Evolutionary conservation across 2,329 filamentous ascomycete species (phyloP).

Genomic region (Fonsecaea monophora): DNA sequence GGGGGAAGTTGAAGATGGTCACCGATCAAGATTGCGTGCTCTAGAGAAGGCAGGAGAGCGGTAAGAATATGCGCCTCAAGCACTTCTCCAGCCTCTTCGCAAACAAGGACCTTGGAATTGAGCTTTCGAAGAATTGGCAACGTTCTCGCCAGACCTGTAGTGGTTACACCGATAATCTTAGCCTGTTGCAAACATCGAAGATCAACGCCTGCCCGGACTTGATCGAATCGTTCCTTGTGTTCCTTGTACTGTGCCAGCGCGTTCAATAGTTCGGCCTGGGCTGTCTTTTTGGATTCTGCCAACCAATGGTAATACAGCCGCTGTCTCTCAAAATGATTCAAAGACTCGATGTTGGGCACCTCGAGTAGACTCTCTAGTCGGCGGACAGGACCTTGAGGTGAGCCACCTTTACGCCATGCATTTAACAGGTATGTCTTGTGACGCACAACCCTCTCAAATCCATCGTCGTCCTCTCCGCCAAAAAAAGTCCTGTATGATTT

Average conservation of each 20-base stretch:
- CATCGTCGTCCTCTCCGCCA: slow-evolving; percentile 27
- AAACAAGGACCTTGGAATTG: slow-evolving; percentile 50
- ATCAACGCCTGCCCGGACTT: slow-evolving; percentile 12
- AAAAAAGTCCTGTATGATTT: slow-evolving; percentile 33
- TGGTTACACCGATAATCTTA: slow-evolving; percentile 62
- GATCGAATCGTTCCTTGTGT: background rate
- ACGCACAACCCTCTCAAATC: slow-evolving; percentile 31
- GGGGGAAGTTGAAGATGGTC: slow-evolving; percentile 55
- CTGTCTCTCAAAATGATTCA: slow-evolving; percentile 5
- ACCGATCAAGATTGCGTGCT: slow-evolving; percentile 54
- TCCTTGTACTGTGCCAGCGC: background rate
- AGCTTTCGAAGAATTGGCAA: slow-evolving; percentile 55
- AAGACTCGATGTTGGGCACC: background rate
- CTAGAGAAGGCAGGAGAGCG: slow-evolving; percentile 49
- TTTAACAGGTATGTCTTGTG: slow-evolving; percentile 4
- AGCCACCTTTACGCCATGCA: slow-evolving; percentile 7
- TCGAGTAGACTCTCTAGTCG: background rate
- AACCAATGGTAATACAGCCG: slow-evolving; percentile 8
- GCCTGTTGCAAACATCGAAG: slow-evolving; percentile 46
- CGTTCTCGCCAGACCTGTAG: slow-evolving; percentile 58
- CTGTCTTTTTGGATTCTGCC: background rate
- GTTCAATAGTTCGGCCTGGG: background rate
- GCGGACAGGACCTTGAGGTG: background rate
- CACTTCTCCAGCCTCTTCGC: slow-evolving; percentile 55
- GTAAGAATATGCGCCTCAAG: slow-evolving; percentile 52